Conservation (phyloP, 257 asterid genomes). For the Fraxinus quadrangulata region DNA sequence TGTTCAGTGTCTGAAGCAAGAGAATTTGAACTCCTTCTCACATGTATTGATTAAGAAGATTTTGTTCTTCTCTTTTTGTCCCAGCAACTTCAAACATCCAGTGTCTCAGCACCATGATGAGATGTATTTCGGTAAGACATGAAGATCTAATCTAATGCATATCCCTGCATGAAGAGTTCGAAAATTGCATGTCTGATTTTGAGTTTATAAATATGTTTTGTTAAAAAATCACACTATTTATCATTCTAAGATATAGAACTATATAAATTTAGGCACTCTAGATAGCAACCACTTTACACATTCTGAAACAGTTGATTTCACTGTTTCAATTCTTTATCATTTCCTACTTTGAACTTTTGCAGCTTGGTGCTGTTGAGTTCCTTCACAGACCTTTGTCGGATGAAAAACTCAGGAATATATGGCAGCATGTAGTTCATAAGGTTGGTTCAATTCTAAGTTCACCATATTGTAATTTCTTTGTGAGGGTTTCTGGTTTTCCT, state of each 20-base stretch:
- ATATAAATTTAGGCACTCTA: neutral
- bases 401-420: conserved; percentile 49
- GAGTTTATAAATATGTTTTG: neutral
- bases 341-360: neutral
- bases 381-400: conserved; percentile 53
- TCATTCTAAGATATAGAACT: neutral
- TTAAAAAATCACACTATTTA: neutral
- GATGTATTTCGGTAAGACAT: conserved; percentile 53
- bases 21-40: neutral
- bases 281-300: neutral
- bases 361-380: conserved; percentile 65
- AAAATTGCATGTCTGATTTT: neutral
- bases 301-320: neutral
- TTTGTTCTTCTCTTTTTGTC: conserved; percentile 10
- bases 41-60: neutral
- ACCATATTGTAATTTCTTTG: neutral
- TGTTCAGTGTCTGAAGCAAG: neutral
- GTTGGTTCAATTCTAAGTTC: conserved; percentile 21
- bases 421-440: conserved; percentile 61
- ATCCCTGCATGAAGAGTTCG: neutral
- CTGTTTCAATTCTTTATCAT: neutral
- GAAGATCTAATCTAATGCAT: neutral
- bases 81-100: conserved; percentile 47
- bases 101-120: conserved; percentile 52
- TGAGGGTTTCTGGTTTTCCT: neutral